Base-by-base conservation (phyloP, 495 filamentous ascomycete species). In the Daldinia vernicosa region DNA sequence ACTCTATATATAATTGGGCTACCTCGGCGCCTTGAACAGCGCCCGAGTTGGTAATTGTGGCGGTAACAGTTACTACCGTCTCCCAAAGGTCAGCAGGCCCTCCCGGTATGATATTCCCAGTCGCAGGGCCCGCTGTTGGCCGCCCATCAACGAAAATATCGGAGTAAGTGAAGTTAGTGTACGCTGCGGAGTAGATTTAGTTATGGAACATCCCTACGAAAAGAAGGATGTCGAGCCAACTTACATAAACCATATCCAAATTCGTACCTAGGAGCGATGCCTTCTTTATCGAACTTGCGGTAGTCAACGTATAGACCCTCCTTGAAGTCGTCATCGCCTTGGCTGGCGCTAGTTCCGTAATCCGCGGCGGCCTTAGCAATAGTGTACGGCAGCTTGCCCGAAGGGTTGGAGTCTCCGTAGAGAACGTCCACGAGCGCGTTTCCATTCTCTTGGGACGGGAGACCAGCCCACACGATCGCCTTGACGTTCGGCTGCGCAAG, bases 401-500 rank as follows among this genome's bases (percentile, higher is more conserved):
- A 93, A 9, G 94, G 94, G 69, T 91, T 90, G 4, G 89, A 82
- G 6, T 87, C 86, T n/a, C 95, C 95, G 62, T 95, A 94, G 0
- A 99, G 83, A 6, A 99, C 84, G 75, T 97, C 94, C 0, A 88
- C 87, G 9, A 98, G 80, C 2, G 94, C 91, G 66, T 94, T 93
- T 8, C 95, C 95, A 68, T 89, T 94, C 80, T 98, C 95, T 78
- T 98, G 90, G 2, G 95, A 93, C 0, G 95, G 95, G 3, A 99
- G 87, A 68, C 97, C 92, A 4, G 93, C 95, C 80, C 97, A 89
- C 14, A 99, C 78, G 22, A 98, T 87, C 0, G 90, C 95, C 66
- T 93, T 90, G 30, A 99, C 88, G 39, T 85, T 87, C 0, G 91
- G 88, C 9, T 91, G 82, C 28, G 92, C 88, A 60, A 94, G 89